Base-by-base conservation (phyloP, 2,329 filamentous ascomycete genomes). In the Atkinsonella hypoxylon region DNA sequence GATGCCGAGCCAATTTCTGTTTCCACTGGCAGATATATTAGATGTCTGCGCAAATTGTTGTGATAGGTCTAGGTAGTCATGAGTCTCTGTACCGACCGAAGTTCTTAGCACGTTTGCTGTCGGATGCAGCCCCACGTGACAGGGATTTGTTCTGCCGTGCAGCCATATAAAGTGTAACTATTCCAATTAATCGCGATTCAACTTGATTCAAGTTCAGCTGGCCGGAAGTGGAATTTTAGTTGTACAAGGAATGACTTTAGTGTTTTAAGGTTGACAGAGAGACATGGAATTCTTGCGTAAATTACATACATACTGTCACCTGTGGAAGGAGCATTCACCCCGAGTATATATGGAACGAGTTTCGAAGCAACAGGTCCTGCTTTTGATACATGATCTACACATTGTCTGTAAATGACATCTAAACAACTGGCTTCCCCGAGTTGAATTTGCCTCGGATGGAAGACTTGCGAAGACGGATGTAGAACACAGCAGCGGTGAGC, bases 371-470 rank as follows among this genome's bases (percentile, higher is more conserved):
- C 22, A 41, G 4, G 30, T 45, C 26, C 22, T 48, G 13, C 36
- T 53, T 51, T 52, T 51, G 20, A 39, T 53, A 46, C 40, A 45
- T 48, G 32, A 45, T 53, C 48, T 51, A 51, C 38, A 48, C 31
- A 39, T 17, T n/a, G n/a, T 36, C 39, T 32, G 4, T 26, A 36
- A 4, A 20, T 30, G 15, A 22, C 17, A 38, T 47, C 60, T 64
- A 76, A 43, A 66, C 70, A 64, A 70, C 53, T 2, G 65, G 66
- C 67, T 76, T 77, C 54, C 72, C 65, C 52, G 73, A 70, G 43
- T 64, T 67, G 39, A 65, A 51, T 15, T 63, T 60, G 39, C 45
- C 18, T 30, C 64, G 63, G 26, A 54, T 58, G 8, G 57, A 57
- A 45, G 55, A 56, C 55, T 60, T 67, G 54, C 59, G 67, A 20